Evolutionary conservation across 805 yeast genomes (phyloP).

Genomic region (Barnettozyma botsteinii): DNA sequence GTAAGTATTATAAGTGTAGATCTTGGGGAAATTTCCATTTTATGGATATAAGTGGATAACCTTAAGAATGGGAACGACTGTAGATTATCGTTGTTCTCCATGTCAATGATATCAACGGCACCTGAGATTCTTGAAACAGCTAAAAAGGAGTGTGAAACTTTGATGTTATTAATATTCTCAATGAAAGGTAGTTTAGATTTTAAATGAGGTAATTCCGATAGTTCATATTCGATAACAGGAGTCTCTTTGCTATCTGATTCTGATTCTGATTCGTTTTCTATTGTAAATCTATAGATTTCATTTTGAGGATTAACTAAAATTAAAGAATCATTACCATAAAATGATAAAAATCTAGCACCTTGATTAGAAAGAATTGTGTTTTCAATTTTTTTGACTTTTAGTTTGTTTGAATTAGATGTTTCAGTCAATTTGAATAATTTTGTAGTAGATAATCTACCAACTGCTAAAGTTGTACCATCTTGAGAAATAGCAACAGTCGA

Average conservation of each 20-base stretch:
- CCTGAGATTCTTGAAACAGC: conserved; percentile 65
- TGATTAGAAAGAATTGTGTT: conserved; percentile 30
- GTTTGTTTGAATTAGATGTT: conserved; percentile 27
- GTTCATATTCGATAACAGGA: conserved; percentile 30
- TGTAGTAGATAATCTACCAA: conserved; percentile 61
- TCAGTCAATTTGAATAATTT: conserved; percentile 62
- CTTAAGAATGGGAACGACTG: conserved; percentile 46
- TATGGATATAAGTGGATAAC: conserved; percentile 54
- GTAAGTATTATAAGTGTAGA: conserved; percentile 58
- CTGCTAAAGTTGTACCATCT: conserved; percentile 61
- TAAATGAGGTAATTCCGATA: conserved; percentile 32
- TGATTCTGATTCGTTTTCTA: conserved; percentile 30
- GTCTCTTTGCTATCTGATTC: conserved; percentile 7
- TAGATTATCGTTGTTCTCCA: conserved; percentile 26
- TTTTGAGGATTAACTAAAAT: conserved; percentile 55
- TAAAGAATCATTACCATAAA: conserved; percentile 42
- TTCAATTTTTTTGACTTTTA: conserved; percentile 49
- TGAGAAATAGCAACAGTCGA: conserved; percentile 59
- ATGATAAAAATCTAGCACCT: conserved; percentile 53
- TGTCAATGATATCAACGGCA: conserved; percentile 45
- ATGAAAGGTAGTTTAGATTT: conserved; percentile 38
- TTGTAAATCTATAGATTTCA: conserved; percentile 42
- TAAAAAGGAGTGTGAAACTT: conserved; percentile 40
- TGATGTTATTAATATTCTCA: conserved; percentile 47
- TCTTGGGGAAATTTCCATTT: conserved; percentile 47